Evolutionary conservation across 176 grass and related monocot species (phyloP).

Genomic region (Oryza australiensis): DNA sequence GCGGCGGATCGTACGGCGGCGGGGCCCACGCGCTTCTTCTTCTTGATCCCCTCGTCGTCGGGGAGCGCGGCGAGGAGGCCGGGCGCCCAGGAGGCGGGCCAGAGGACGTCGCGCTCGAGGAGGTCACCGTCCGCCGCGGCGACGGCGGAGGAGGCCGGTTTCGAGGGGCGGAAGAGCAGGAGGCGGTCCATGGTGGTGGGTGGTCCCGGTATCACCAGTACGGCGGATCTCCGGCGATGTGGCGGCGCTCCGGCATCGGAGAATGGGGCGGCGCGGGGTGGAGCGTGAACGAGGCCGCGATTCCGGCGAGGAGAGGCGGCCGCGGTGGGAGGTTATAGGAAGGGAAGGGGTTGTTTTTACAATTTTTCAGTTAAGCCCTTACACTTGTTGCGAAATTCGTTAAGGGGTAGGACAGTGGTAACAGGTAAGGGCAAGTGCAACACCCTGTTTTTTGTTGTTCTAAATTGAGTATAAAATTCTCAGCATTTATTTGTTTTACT

Average conservation of each 20-base stretch:
- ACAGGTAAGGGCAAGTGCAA: too few species aligned
- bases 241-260: slow-evolving; percentile 47
- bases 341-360: background rate
- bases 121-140: slow-evolving; percentile 41
- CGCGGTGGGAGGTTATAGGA: slow-evolving; percentile 18
- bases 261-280: background rate
- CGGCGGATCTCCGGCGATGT: slow-evolving; percentile 37
- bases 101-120: slow-evolving; percentile 54
- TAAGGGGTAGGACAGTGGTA: too few species aligned
- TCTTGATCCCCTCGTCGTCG: slow-evolving; percentile 42
- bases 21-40: slow-evolving; percentile 44
- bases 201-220: slow-evolving; percentile 41
- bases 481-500: too few species aligned
- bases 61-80: slow-evolving; percentile 40
- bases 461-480: too few species aligned
- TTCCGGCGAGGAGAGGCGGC: slow-evolving; percentile 28
- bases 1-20: slow-evolving; percentile 32
- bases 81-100: background rate
- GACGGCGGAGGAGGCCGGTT: background rate
- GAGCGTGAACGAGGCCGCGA: slow-evolving; percentile 32
- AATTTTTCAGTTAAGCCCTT: slow-evolving; percentile 24
- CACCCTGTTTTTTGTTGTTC: too few species aligned
- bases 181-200: slow-evolving; percentile 37
- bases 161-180: slow-evolving; percentile 41
- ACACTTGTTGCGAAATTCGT: rapidly evolving